Conservation (phyloP, 352 stramenopile species). For the Discostella stelligera region DNA sequence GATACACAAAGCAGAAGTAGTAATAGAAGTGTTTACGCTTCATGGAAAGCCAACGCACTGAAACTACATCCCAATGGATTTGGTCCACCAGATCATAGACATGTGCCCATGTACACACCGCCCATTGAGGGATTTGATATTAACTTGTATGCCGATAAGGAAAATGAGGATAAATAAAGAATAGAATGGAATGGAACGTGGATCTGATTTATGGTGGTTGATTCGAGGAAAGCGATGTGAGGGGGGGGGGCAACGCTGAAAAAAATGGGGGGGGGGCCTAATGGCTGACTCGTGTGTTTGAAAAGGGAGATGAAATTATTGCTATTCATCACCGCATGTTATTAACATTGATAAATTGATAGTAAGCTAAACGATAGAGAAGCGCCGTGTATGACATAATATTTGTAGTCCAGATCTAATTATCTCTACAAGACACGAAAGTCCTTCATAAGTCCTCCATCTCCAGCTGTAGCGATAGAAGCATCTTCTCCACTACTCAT, state of each 20-base stretch:
- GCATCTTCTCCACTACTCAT: background rate
- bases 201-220: no score
- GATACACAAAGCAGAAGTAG: background rate
- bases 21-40: background rate
- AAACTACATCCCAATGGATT: constrained; percentile 35
- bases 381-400: no score
- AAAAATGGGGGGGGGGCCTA: no score
- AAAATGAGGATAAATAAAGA: constrained; percentile 44
- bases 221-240: no score
- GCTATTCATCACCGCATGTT: no score
- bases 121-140: constrained; percentile 78
- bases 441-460: background rate
- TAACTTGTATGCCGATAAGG: constrained; percentile 49
- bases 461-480: background rate
- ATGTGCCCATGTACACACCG: constrained; percentile 67
- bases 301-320: no score
- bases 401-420: no score
- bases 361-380: no score
- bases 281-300: no score
- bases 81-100: constrained; percentile 50
- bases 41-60: constrained; percentile 55
- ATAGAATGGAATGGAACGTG: no score
- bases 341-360: no score
- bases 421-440: constrained; percentile 10
- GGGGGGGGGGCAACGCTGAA: no score